phyloP scores from a whole-genome alignment of 345 rosid genomes.

The Eucalyptus regnans region DNA sequence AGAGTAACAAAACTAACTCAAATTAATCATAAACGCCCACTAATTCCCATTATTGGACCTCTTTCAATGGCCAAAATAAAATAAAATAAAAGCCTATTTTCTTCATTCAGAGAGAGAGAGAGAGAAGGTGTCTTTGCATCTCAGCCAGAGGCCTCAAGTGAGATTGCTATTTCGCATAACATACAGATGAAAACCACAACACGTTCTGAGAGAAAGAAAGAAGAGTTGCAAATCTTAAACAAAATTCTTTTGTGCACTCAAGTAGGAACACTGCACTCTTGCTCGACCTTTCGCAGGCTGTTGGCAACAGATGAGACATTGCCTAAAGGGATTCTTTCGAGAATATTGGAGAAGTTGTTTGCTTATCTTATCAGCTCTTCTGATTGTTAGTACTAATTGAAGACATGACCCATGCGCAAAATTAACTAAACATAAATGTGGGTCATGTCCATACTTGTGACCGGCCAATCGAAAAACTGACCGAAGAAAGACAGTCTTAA shows the following conservation, averaged over 20 bases:
- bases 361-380: not conserved
- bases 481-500: not conserved
- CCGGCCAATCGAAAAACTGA: not conserved
- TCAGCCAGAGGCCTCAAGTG: not conserved
- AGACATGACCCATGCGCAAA: not conserved
- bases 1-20: not conserved
- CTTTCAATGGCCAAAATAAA: not conserved
- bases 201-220: not conserved
- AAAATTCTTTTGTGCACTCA: not conserved
- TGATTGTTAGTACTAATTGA: too few relatives aligned
- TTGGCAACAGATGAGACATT: not conserved
- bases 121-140: not conserved
- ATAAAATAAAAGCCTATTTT: not conserved
- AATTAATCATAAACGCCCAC: not conserved
- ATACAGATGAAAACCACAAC: not conserved
- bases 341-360: not conserved
- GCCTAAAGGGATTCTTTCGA: not conserved
- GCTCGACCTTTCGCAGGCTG: not conserved
- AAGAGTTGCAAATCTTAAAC: not conserved
- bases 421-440: not conserved
- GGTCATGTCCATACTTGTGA: not conserved
- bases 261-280: not conserved
- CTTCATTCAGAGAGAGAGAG: not conserved
- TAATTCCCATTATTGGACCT: not conserved
- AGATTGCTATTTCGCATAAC: not conserved